Evolutionary conservation across 257 asterid species (phyloP).

Genomic region (Plantago major): DNA sequence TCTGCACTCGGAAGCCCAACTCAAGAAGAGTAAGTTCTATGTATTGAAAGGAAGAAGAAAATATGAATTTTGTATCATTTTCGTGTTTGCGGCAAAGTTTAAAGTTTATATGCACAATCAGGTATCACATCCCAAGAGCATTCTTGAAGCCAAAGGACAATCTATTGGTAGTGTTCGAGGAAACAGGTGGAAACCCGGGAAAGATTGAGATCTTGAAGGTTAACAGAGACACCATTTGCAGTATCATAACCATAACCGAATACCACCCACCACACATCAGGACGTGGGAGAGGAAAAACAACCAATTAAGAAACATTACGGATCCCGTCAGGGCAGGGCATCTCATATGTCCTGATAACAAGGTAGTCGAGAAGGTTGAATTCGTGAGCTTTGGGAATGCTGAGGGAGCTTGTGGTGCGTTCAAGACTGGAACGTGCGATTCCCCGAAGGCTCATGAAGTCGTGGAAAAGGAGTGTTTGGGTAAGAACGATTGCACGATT

Average conservation of each 20-base stretch:
- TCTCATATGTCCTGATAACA: conserved; percentile 50
- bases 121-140: conserved; percentile 86
- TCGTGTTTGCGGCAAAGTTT: background rate
- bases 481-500: conserved; percentile 54
- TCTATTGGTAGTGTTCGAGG: conserved; percentile 64
- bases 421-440: conserved; percentile 40
- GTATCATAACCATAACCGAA: conserved; percentile 51
- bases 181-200: conserved; percentile 64
- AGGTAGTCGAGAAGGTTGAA: conserved; percentile 44
- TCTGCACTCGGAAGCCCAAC: conserved; percentile 68
- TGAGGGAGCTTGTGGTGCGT: conserved; percentile 69
- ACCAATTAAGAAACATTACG: conserved; percentile 25
- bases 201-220: conserved; percentile 48
- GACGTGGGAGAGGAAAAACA: conserved; percentile 49
- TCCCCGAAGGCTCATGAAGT: conserved; percentile 30
- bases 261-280: conserved; percentile 45
- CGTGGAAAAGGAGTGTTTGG: conserved; percentile 58
- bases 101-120: conserved; percentile 14
- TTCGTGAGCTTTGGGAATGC: conserved; percentile 64
- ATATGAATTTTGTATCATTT: background rate
- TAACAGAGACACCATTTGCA: conserved; percentile 80
- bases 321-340: conserved; percentile 42
- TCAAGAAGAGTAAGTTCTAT: conserved; percentile 65
- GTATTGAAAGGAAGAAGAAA: background rate
- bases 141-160: conserved; percentile 62